Base-by-base conservation (phyloP, 2,329 filamentous ascomycete species). In the Aspergillus tanneri region DNA sequence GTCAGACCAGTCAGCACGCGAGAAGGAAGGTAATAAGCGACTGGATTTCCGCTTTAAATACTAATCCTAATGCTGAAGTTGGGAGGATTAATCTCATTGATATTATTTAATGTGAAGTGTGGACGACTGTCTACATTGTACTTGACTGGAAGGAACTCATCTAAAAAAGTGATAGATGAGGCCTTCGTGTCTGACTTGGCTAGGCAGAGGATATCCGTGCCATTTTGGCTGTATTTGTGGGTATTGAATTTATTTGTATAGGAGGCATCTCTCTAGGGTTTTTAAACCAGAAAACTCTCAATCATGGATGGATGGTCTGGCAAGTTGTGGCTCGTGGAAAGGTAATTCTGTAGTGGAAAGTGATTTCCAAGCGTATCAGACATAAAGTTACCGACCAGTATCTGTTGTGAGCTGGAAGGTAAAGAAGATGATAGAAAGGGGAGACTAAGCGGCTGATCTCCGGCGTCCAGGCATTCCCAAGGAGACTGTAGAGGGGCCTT, bases 41-140 rank as follows among this genome's bases (percentile, higher is more conserved):
- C 50, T 80, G 16, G 76, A 80, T 55, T 78, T 80, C 57, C 66
- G 74, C n/a, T 80, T 78, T 57, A 71, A 70, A 7, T 76, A 78
- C 53, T 76, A 43, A 49, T 19, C 10, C 8, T 8, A 23, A 21
- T 9, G 18, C 10, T 22, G 14, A 22, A n/a, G n/a, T n/a, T n/a
- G n/a, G n/a, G n/a, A n/a, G n/a, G n/a, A n/a, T n/a, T n/a, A n/a
- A n/a, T n/a, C n/a, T n/a, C n/a, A n/a, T n/a, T n/a, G n/a, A n/a
- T n/a, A n/a, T n/a, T n/a, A n/a, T n/a, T n/a, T n/a, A n/a, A n/a
- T n/a, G n/a, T n/a, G n/a, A n/a, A n/a, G n/a, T n/a, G n/a, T n/a
- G n/a, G n/a, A n/a, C n/a, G n/a, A n/a, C n/a, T n/a, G n/a, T n/a
- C n/a, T n/a, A n/a, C n/a, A n/a, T n/a, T n/a, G n/a, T n/a, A n/a